Conservation (phyloP, 2,329 filamentous ascomycete species). For the Grosmannia clavigera region DNA sequence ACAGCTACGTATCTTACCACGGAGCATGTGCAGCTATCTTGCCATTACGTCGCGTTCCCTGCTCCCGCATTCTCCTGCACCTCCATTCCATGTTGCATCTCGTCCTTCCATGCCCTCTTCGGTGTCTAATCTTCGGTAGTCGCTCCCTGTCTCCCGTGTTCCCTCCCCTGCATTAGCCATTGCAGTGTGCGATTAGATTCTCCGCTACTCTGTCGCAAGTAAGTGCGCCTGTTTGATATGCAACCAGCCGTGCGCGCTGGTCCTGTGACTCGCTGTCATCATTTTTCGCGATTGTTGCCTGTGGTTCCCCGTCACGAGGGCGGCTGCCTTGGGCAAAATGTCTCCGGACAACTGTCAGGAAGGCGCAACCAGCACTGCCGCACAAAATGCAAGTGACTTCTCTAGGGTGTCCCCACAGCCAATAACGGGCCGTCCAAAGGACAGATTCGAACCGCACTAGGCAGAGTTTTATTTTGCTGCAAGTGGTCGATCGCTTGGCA, state of each 20-base stretch:
- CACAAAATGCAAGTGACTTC: neutral
- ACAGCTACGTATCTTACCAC: too few species aligned
- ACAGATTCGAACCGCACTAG: neutral
- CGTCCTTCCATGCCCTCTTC: neutral
- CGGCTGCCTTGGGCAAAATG: neutral
- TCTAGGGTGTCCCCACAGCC: neutral
- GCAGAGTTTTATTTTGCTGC: neutral
- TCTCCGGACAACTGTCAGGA: neutral
- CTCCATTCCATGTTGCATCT: neutral
- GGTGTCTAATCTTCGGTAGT: neutral
- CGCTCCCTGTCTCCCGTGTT: neutral
- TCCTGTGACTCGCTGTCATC: neutral
- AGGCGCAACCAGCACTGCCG: neutral
- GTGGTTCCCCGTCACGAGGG: neutral
- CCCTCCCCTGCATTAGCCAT: constrained; percentile 1
- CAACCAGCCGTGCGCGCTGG: neutral
- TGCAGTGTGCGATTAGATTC: neutral
- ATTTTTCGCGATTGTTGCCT: neutral
- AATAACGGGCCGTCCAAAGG: neutral
- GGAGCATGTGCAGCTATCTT: neutral
- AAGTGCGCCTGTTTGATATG: neutral
- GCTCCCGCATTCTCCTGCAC: neutral
- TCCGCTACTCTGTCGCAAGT: neutral
- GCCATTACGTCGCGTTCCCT: neutral
- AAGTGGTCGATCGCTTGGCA: neutral